These are phyloP conservation scores for Craspedostauros australis DNA, from an alignment of 108 stramenopile genomes.

Conservation along the genomic window DNA sequence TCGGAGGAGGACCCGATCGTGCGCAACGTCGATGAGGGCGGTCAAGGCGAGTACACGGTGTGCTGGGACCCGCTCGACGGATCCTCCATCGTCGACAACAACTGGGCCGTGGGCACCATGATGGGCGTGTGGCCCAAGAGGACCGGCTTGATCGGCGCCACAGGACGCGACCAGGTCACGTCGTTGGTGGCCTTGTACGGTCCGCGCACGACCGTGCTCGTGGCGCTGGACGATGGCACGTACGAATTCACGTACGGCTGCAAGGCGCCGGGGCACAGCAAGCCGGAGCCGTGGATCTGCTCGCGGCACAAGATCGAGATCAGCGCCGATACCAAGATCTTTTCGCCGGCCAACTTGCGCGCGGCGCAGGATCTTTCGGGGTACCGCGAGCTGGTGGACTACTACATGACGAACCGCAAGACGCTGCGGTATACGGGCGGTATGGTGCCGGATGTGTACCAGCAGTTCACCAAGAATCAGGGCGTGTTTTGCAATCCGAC, in stretches of 20 bases:
- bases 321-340: slow-evolving; percentile 64
- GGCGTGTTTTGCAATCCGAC: slow-evolving; percentile 90
- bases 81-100: slow-evolving; percentile 89
- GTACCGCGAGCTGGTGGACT: slow-evolving; percentile 77
- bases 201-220: slow-evolving; percentile 84
- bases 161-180: slow-evolving; percentile 87
- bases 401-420: slow-evolving; percentile 87
- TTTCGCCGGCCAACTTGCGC: slow-evolving; percentile 91
- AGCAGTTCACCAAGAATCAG: slow-evolving; percentile 79
- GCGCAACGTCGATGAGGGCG: slow-evolving; percentile 38
- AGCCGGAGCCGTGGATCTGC: slow-evolving; percentile 55
- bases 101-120: slow-evolving; percentile 92
- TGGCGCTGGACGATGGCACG: slow-evolving; percentile 74
- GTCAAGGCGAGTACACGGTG: slow-evolving; percentile 68
- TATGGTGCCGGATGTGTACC: slow-evolving; percentile 86
- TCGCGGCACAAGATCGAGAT: slow-evolving; percentile 49
- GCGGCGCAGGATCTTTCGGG: slow-evolving; percentile 83
- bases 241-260: slow-evolving; percentile 71
- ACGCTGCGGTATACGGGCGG: slow-evolving; percentile 85
- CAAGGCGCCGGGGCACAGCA: slow-evolving; percentile 32
- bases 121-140: slow-evolving; percentile 90
- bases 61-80: slow-evolving; percentile 96
- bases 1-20: slow-evolving; percentile 67
- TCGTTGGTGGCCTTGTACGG: slow-evolving; percentile 86
- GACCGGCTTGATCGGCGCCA: slow-evolving; percentile 76